These are phyloP conservation scores for Chaetomiaceae sp. DNA, from an alignment of 2,329 filamentous ascomycete genomes.

Conservation along the genomic window DNA sequence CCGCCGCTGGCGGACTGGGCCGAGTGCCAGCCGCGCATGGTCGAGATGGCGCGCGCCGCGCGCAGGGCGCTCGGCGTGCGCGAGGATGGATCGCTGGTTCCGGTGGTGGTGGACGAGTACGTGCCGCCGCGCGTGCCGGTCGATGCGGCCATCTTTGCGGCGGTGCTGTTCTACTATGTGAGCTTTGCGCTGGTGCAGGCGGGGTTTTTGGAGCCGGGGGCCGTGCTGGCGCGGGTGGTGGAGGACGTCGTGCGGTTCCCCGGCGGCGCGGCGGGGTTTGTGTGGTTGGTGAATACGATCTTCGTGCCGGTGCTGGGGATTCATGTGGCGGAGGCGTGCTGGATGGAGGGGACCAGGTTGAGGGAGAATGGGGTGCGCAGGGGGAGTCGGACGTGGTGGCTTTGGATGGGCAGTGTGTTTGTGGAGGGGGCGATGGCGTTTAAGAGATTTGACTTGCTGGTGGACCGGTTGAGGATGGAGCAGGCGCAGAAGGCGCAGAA, in stretches of 20 bases:
- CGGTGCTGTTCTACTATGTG: slow-evolving; percentile 49
- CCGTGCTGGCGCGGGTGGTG: slow-evolving; percentile 42
- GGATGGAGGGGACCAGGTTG: slow-evolving; percentile 44
- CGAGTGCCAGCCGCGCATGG: slow-evolving; percentile 63
- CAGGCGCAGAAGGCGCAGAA: slow-evolving; percentile 8
- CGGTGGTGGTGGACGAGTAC: slow-evolving; percentile 27
- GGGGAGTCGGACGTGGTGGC: slow-evolving; percentile 44
- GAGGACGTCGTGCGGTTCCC: slow-evolving; percentile 47
- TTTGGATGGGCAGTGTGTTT: slow-evolving; percentile 48
- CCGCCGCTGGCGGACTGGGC: slow-evolving; percentile 64
- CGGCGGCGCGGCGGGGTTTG: slow-evolving; percentile 51
- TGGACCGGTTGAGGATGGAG: slow-evolving; percentile 37
- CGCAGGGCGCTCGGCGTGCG: slow-evolving; percentile 53
- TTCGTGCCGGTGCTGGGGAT: slow-evolving; percentile 54
- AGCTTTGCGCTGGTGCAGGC: slow-evolving; percentile 40
- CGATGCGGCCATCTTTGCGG: slow-evolving; percentile 49
- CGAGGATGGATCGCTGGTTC: not conserved
- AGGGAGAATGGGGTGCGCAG: slow-evolving; percentile 41
- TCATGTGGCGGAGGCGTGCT: slow-evolving; percentile 58
- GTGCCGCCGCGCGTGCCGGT: slow-evolving; percentile 32
- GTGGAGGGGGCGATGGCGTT: slow-evolving; percentile 49
- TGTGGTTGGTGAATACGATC: slow-evolving; percentile 53
- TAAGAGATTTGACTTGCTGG: slow-evolving; percentile 43
- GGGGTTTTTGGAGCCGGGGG: slow-evolving; percentile 48
- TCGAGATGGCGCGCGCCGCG: slow-evolving; percentile 60